Evolutionary conservation across 2,329 filamentous ascomycete genomes (phyloP), one percentile per base, ranked within the genome.

Genomic region (Pestalotiopsis sp.): DNA sequence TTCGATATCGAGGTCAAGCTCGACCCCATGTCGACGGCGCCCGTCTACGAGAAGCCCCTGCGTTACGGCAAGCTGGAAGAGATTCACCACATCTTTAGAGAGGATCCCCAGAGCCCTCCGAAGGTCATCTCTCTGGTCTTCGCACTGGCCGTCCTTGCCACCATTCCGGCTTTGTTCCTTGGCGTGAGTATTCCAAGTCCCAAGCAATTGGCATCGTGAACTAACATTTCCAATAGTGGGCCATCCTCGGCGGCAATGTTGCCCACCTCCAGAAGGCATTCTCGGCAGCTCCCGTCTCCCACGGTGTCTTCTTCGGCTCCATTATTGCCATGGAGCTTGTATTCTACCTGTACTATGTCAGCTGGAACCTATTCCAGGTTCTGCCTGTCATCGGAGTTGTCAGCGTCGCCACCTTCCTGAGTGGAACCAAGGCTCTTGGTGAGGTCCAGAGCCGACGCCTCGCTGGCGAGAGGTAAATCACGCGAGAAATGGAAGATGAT

Each of bases 301-400:
- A 99, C 79, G 84, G 85, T 38, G 80, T 94, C 41, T 99, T 98
- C 85, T 92, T 97, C 74, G 93, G 92, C 65, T 97, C 94, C 4
- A 90, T 99, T 68, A 70, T 97, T 52, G 90, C 91, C 25, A 93
- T 99, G 85, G 96, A 99, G 81, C 92, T 89, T 17, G 90, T 97
- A 68, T 98, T 99, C 83, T 95, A 96, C 84, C 83, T 97, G 73
- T 99, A 99, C 87, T 98, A 98, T 83, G 92, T 89, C 66, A 89
- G 84, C 77, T 98, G 95, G 95, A 97, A 91, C 77, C 85, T 99
- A 60, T 97, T 98, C 86, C 92, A 97, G 84, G 90, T 90, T 14
- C 85, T 99, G 64, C 95, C 94, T 4, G 90, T 90, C 31, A 90
- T 92, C 67, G 85, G 85, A 41, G 82, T 90, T 58, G 88, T 96